Evolutionary conservation across 306 rosid genomes (phyloP).

Genomic region (Delonix regia): DNA sequence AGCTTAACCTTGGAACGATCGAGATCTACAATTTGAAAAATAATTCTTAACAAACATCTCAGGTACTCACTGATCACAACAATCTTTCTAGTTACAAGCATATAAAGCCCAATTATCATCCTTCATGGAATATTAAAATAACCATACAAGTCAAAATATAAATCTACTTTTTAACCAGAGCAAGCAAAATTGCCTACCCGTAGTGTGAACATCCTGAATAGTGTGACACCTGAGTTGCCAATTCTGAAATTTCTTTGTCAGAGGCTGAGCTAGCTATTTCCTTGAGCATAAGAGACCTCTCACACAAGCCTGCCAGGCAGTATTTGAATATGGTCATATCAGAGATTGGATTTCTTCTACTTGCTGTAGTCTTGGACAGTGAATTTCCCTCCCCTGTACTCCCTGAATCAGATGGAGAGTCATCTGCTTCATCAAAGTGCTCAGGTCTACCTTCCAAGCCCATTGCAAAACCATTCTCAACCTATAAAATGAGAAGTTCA

Average conservation of each 20-base stretch:
- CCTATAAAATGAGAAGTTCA: slow-evolving; percentile 50
- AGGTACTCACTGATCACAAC: slow-evolving; percentile 15
- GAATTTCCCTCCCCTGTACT: slow-evolving; percentile 64
- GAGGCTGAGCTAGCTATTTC: slow-evolving; percentile 71
- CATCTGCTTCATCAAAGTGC: slow-evolving; percentile 56
- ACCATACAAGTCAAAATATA: neutral
- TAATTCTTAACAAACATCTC: slow-evolving; percentile 12
- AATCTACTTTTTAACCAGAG: neutral
- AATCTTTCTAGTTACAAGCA: slow-evolving; percentile 28
- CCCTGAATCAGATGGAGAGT: slow-evolving; percentile 69
- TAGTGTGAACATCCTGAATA: slow-evolving; percentile 94
- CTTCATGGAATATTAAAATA: slow-evolving; percentile 16
- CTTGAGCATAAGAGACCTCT: slow-evolving; percentile 86
- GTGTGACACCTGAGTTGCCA: slow-evolving; percentile 72
- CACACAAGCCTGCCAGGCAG: slow-evolving; percentile 75
- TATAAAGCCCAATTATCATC: slow-evolving; percentile 22
- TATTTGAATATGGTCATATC: slow-evolving; percentile 82
- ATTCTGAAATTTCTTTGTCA: slow-evolving; percentile 62
- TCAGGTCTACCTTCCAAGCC: slow-evolving; percentile 50
- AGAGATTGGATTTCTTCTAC: slow-evolving; percentile 63
- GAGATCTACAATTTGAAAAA: slow-evolving; percentile 20
- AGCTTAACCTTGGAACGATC: neutral
- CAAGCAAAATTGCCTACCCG: slow-evolving; percentile 59
- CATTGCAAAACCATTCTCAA: slow-evolving; percentile 52
- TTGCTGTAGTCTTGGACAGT: slow-evolving; percentile 47